Percentiles rank a stretch among this genome's conserved stretches.
Conservation (phyloP, 2,329 filamentous ascomycete genomes). For the Cryphonectria japonica region DNA sequence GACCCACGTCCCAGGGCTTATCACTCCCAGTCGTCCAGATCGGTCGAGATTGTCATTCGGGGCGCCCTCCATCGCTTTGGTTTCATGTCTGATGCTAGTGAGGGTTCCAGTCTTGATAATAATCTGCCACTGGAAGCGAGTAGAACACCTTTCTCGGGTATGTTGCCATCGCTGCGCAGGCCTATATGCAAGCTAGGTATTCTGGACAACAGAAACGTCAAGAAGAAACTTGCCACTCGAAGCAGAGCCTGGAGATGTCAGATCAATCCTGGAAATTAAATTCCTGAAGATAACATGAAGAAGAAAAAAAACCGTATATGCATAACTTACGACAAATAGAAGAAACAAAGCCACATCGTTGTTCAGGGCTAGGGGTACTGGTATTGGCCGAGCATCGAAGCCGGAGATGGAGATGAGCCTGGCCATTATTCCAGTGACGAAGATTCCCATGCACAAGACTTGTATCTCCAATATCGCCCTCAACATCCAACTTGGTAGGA, state of each 20-base stretch:
- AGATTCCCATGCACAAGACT: background rate
- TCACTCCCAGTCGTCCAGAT: background rate
- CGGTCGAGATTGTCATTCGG: background rate
- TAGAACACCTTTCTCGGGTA: background rate
- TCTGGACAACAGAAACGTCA: background rate
- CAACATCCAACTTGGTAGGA: background rate
- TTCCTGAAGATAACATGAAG: no score
- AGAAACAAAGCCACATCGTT: background rate
- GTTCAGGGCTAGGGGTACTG: background rate
- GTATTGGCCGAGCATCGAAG: background rate
- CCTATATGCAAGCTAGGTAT: background rate
- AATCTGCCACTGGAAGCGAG: background rate
- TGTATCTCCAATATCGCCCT: background rate
- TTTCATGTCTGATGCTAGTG: background rate
- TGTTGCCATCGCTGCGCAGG: background rate
- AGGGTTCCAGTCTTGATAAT: background rate
- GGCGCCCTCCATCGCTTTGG: background rate
- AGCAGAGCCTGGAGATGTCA: background rate
- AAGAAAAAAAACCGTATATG: background rate
- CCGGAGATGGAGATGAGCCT: background rate
- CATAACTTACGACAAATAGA: background rate
- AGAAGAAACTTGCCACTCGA: background rate
- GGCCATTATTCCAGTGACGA: background rate
- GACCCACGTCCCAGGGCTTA: background rate
- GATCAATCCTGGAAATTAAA: background rate